These are phyloP conservation scores for Pseudonitzschia multiseries DNA, from an alignment of 108 stramenopile genomes.

Conservation along the genomic window DNA sequence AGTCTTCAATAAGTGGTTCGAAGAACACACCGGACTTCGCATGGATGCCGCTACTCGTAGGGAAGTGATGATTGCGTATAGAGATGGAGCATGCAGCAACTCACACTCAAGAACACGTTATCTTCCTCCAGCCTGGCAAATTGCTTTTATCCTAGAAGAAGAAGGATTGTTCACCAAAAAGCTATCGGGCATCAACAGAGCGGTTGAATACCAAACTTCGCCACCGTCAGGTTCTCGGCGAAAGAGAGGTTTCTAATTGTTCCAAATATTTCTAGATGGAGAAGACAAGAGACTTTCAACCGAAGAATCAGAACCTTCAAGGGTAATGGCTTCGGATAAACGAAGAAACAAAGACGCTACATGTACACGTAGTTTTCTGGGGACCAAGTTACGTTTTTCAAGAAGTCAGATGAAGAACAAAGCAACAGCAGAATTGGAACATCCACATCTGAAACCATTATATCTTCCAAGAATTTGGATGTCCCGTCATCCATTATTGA, in stretches of 20 bases:
- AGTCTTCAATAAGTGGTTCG: slow-evolving; percentile 6
- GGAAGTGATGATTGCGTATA: slow-evolving; percentile 13
- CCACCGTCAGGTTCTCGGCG: neutral
- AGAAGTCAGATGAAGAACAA: no score
- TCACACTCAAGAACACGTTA: slow-evolving; percentile 1
- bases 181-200: neutral
- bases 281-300: neutral
- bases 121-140: slow-evolving; percentile 12
- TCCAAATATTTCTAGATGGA: neutral
- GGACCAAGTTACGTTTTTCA: no score
- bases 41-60: slow-evolving; percentile 14
- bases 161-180: slow-evolving; percentile 20
- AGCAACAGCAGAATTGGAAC: no score
- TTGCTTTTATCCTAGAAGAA: slow-evolving; percentile 16
- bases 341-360: no score
- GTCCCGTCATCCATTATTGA: no score
- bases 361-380: no score
- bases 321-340: no score
- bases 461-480: no score
- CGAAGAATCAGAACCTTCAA: no score
- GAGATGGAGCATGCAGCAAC: slow-evolving; percentile 10
- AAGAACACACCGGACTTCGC: slow-evolving; percentile 11
- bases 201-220: neutral
- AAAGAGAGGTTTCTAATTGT: neutral
- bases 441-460: no score